Percentiles rank a stretch among this genome's conserved stretches.
phyloP scores from a whole-genome alignment of 352 stramenopile genomes.

The Phytophthora ohioensis region DNA sequence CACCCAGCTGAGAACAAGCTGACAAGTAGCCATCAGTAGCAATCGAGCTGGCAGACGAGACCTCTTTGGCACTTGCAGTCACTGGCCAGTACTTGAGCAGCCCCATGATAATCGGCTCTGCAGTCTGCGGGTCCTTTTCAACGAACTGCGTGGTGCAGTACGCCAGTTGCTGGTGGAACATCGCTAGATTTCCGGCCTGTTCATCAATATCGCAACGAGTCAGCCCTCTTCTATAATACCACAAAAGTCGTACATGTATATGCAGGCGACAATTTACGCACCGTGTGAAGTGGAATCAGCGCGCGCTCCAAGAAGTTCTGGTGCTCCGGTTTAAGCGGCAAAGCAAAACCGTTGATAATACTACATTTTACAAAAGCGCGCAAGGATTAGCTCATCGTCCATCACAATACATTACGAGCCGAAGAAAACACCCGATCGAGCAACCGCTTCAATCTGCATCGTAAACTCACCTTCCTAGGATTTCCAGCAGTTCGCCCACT shows the following conservation, averaged over 20 bases:
- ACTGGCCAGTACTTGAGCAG: conserved; percentile 97
- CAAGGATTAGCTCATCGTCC: conserved; percentile 6
- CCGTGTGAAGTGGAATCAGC: conserved; percentile 98
- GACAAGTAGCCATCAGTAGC: conserved; percentile 2
- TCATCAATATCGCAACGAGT: conserved; percentile 6
- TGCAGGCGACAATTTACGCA: conserved; percentile 66
- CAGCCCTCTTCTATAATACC: conserved; percentile 1
- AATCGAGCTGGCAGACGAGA: conserved; percentile 16
- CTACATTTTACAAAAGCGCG: conserved; percentile 40
- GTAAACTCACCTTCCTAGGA: conserved; percentile 87
- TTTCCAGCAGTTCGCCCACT: conserved; percentile 98
- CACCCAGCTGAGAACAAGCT: conserved; percentile 1
- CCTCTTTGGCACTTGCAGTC: conserved; percentile 92
- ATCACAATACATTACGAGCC: conserved; percentile 10
- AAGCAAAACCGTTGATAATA: conserved; percentile 99
- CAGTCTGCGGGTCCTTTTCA: conserved; percentile 98
- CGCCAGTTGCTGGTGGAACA: conserved; percentile 98
- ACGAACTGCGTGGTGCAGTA: conserved; percentile 99
- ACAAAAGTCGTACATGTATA: conserved; percentile 40
- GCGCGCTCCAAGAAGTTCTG: conserved; percentile 94
- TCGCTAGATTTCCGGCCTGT: conserved; percentile 88
- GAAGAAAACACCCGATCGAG: neutral
- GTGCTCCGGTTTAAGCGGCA: conserved; percentile 98
- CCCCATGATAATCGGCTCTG: conserved; percentile 93
- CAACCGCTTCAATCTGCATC: neutral